A percentile compares a stretch with the other conserved stretches of the same genome.
phyloP scores from a whole-genome alignment of 164 flowering plant species.

The Pachysandra terminalis region DNA sequence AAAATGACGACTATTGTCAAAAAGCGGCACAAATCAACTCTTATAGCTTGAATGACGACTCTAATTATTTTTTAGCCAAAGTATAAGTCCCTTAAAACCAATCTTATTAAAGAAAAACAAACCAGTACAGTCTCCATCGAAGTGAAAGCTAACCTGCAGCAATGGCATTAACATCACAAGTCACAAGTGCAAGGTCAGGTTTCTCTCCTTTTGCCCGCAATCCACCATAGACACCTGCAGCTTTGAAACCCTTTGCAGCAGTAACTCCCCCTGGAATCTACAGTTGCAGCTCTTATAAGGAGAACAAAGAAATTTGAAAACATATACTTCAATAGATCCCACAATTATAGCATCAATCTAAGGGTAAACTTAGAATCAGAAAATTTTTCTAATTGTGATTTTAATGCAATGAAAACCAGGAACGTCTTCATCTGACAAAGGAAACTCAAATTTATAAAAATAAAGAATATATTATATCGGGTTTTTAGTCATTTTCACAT shows the following conservation, averaged over 20 bases:
- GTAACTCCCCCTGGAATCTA: conserved; percentile 93
- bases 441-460: background rate
- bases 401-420: background rate
- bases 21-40: background rate
- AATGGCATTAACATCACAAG: conserved; percentile 88
- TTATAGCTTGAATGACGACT: background rate
- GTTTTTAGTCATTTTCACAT: background rate
- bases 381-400: background rate
- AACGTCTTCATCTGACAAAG: background rate
- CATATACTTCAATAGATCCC: background rate
- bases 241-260: conserved; percentile 92
- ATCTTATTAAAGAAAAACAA: background rate
- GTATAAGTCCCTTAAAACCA: background rate
- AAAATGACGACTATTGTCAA: background rate
- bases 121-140: background rate
- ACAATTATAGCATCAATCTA: background rate
- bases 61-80: background rate
- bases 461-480: background rate
- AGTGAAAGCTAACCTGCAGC: conserved; percentile 66
- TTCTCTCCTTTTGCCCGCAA: conserved; percentile 82
- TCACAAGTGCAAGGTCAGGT: conserved; percentile 94
- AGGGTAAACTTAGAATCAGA: background rate
- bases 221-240: conserved; percentile 89
- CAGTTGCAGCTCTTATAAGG: background rate
- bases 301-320: too few relatives aligned